Percentiles rank a stretch among this genome's conserved stretches.
phyloP scores from a whole-genome alignment of 2,329 filamentous ascomycete genomes.

The Graphilbum ipis-grandicollis region DNA sequence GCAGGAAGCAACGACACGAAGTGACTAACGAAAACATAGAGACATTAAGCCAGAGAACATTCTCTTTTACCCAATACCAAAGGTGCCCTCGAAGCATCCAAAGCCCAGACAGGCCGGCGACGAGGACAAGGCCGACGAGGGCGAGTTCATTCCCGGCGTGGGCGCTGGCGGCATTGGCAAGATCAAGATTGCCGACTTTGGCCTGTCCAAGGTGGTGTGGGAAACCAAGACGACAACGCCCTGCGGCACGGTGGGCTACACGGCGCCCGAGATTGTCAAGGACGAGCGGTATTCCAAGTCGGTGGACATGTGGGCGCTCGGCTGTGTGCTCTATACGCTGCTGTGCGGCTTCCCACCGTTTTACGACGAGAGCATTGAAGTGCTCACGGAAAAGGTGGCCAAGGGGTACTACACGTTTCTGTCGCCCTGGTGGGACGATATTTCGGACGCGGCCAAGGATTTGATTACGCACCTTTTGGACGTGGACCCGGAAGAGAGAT shows the following conservation, averaged over 20 bases:
- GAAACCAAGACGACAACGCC: constrained; percentile 97
- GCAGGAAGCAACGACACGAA: constrained; percentile 1
- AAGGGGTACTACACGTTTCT: constrained; percentile 94
- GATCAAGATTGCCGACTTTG: constrained; percentile 98
- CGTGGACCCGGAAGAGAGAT: constrained; percentile 89
- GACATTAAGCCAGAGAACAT: constrained; percentile 99
- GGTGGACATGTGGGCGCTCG: constrained; percentile 98
- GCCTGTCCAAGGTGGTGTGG: constrained; percentile 95
- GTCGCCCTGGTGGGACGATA: constrained; percentile 98
- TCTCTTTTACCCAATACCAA: constrained; percentile 73
- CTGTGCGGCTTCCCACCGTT: constrained; percentile 97
- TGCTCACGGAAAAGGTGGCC: constrained; percentile 93
- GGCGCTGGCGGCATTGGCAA: constrained; percentile 81
- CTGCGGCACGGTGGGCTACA: constrained; percentile 97
- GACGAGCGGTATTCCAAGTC: constrained; percentile 98
- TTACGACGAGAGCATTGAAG: constrained; percentile 95
- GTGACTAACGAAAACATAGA: constrained; percentile 25
- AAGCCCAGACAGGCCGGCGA: constrained; percentile 75
- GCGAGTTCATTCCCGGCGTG: constrained; percentile 68
- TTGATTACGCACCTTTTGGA: constrained; percentile 84
- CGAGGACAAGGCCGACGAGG: constrained; percentile 94
- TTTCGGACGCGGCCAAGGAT: constrained; percentile 87
- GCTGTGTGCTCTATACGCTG: constrained; percentile 90
- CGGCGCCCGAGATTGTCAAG: constrained; percentile 95
- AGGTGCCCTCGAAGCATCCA: constrained; percentile 62